These are phyloP conservation scores for Fraxinus quadrangulata DNA, from an alignment of 257 asterid species.

Conservation along the genomic window DNA sequence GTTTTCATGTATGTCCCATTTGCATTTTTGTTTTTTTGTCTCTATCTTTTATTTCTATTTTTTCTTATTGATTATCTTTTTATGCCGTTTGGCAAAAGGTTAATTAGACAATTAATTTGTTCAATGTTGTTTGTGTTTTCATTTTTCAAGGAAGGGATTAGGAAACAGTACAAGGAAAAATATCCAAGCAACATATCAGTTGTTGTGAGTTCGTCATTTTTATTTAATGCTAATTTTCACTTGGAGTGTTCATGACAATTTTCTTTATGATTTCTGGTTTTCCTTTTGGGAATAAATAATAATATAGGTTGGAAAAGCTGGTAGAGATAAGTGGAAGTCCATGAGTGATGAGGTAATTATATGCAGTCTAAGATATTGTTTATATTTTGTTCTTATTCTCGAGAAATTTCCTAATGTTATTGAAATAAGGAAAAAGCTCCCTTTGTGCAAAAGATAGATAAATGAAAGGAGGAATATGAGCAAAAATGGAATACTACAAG, in stretches of 20 bases:
- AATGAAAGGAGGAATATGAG: constrained; percentile 60
- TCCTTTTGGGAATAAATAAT: background rate
- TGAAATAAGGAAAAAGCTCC: constrained; percentile 56
- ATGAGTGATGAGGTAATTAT: constrained; percentile 47
- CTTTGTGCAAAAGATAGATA: constrained; percentile 42
- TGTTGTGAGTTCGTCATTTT: too few species aligned
- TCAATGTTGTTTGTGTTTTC: background rate
- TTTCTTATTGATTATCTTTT: too few species aligned
- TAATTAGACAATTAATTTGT: background rate
- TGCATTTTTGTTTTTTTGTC: too few species aligned
- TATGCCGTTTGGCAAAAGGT: background rate
- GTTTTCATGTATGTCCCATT: too few species aligned
- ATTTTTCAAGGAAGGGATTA: constrained; percentile 54
- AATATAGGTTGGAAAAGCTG: constrained; percentile 70
- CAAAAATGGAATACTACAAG: constrained; percentile 59
- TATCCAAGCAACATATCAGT: too few species aligned
- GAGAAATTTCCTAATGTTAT: background rate
- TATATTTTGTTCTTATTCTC: background rate
- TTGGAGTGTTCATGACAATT: background rate
- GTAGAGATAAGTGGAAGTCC: constrained; percentile 63
- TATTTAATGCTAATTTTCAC: too few species aligned
- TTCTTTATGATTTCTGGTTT: background rate
- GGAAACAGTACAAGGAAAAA: constrained; percentile 57
- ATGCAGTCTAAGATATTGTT: background rate
- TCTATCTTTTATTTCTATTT: too few species aligned